These are phyloP conservation scores for Castanopsis chinensis DNA, from an alignment of 306 rosid species.

Conservation along the genomic window DNA sequence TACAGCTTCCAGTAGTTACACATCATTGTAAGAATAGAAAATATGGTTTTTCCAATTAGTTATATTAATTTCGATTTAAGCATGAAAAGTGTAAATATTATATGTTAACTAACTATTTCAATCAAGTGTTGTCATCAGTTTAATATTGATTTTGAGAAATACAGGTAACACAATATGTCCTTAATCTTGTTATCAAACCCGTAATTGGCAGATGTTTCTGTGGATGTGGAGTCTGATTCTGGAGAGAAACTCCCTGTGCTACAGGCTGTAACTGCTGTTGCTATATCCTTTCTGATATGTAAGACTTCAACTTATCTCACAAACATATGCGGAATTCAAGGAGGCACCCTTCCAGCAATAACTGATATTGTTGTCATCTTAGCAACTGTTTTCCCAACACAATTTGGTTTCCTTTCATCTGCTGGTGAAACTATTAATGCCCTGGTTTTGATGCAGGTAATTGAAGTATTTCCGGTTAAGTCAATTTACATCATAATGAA, in stretches of 20 bases:
- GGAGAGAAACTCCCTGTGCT: slow-evolving; percentile 43
- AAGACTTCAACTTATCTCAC: slow-evolving; percentile 41
- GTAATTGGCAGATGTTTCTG: slow-evolving; percentile 36
- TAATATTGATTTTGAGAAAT: neutral
- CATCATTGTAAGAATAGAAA: neutral
- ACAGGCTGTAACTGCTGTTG: slow-evolving; percentile 50
- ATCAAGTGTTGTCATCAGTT: neutral
- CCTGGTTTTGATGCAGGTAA: slow-evolving; percentile 65
- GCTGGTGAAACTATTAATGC: slow-evolving; percentile 60
- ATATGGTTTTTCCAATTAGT: neutral
- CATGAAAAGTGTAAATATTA: neutral
- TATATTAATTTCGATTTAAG: neutral
- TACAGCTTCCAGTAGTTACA: neutral
- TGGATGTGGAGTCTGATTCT: slow-evolving; percentile 20
- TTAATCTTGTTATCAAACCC: neutral
- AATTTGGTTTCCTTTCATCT: slow-evolving; percentile 51
- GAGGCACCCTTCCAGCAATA: slow-evolving; percentile 56
- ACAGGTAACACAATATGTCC: neutral
- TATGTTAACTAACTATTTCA: neutral
- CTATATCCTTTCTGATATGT: slow-evolving; percentile 57
- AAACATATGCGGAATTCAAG: slow-evolving; percentile 44
- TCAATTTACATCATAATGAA: neutral
- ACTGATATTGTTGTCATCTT: slow-evolving; percentile 60
- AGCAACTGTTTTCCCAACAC: slow-evolving; percentile 56
- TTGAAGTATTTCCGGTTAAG: neutral